Evolutionary conservation across 257 asterid genomes (phyloP).

Genomic region (Solanum okadae): DNA sequence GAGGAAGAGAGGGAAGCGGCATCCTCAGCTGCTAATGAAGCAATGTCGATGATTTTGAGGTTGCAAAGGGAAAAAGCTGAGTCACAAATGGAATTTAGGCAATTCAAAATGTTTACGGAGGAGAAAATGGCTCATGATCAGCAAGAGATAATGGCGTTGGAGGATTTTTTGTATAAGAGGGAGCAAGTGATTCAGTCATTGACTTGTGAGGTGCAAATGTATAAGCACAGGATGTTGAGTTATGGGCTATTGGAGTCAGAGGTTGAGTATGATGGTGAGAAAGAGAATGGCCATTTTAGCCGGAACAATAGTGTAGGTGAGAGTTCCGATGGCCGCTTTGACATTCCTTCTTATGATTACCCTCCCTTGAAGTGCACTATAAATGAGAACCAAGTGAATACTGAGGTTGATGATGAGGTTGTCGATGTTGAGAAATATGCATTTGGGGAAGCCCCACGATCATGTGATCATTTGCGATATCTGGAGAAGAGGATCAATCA

Average conservation of each 20-base stretch:
- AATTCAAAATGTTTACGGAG: slow-evolving; percentile 79
- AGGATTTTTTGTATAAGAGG: slow-evolving; percentile 85
- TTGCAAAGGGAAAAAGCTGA: slow-evolving; percentile 91
- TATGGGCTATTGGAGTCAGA: slow-evolving; percentile 70
- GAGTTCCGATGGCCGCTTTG: slow-evolving; percentile 33
- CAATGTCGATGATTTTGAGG: slow-evolving; percentile 94
- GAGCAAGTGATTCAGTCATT: slow-evolving; percentile 72
- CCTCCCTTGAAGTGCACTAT: slow-evolving; percentile 78
- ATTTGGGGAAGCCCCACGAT: slow-evolving; percentile 58
- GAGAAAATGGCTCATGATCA: slow-evolving; percentile 94
- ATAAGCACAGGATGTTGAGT: slow-evolving; percentile 84
- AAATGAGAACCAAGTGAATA: slow-evolving; percentile 32
- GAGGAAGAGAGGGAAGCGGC: slow-evolving; percentile 97
- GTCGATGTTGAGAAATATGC: slow-evolving; percentile 70
- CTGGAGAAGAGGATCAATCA: slow-evolving; percentile 69
- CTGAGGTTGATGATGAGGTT: slow-evolving; percentile 41
- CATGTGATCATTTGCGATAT: slow-evolving; percentile 51
- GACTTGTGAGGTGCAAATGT: slow-evolving; percentile 63
- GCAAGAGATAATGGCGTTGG: slow-evolving; percentile 58
- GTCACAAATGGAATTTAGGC: slow-evolving; percentile 87
- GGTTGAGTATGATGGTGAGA: slow-evolving; percentile 51
- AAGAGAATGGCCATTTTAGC: slow-evolving; percentile 14
- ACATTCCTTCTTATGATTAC: slow-evolving; percentile 43
- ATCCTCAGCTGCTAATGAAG: slow-evolving; percentile 91
- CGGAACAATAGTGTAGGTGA: slow-evolving; percentile 35